A percentile compares a stretch with the other conserved stretches of the same genome.
phyloP scores from a whole-genome alignment of 2,329 filamentous ascomycete genomes.

The Cercospora sojina region DNA sequence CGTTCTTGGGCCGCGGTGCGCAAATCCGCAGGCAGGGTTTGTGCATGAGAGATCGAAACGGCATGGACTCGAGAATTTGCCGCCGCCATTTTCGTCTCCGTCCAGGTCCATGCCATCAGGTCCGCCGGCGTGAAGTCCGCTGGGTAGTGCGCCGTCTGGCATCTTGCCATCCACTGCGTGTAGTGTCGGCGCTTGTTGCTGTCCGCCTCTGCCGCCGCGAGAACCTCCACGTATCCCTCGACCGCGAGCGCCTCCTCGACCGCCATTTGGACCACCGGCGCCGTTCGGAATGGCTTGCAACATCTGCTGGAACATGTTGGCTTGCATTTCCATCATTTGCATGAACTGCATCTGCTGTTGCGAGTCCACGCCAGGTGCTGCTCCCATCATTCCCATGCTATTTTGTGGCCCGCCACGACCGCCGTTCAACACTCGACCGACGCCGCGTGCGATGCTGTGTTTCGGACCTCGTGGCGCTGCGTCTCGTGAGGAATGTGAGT shows the following conservation, averaged over 20 bases:
- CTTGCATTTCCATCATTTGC: constrained; percentile 63
- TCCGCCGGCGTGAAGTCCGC: constrained; percentile 30
- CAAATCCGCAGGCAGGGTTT: constrained; percentile 86
- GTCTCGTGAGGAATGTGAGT: constrained; percentile 66
- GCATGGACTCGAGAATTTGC: constrained; percentile 68
- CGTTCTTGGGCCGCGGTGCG: constrained; percentile 81
- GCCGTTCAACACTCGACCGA: constrained; percentile 39
- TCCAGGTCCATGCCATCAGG: constrained; percentile 61
- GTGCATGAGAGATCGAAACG: constrained; percentile 87
- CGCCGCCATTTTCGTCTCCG: constrained; percentile 52
- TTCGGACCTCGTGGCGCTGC: constrained; percentile 65
- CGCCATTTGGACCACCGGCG: constrained; percentile 44
- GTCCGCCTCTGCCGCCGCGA: constrained; percentile 18
- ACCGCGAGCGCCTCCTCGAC: constrained; percentile 37
- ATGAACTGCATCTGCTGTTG: constrained; percentile 73
- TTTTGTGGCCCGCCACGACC: constrained; percentile 26
- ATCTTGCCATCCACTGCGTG: constrained; percentile 29
- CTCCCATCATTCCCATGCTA: constrained; percentile 40
- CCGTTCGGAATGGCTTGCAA: constrained; percentile 29
- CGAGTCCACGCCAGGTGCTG: constrained; percentile 55
- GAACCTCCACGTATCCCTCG: constrained; percentile 21
- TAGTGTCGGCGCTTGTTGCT: constrained; percentile 13
- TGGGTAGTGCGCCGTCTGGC: constrained; percentile 24
- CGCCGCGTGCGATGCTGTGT: constrained; percentile 52
- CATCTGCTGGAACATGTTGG: constrained; percentile 78